Evolutionary conservation across 2,329 filamentous ascomycete genomes (phyloP).

Genomic region (Mollisiaceae sp.): DNA sequence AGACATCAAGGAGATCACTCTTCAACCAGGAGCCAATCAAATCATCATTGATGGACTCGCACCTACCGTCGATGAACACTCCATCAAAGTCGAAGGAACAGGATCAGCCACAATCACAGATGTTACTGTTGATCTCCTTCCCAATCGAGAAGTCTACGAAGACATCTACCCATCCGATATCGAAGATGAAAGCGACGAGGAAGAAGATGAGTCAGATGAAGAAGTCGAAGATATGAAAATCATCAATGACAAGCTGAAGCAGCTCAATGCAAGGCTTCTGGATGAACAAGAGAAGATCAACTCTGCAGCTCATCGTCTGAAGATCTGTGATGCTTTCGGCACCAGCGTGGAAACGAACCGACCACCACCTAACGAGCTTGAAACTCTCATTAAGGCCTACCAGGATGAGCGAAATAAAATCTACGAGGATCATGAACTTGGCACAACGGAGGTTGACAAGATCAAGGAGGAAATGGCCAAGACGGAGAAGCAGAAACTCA

Average conservation of each 20-base stretch:
- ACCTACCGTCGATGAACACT: conserved; percentile 58
- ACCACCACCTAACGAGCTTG: conserved; percentile 32
- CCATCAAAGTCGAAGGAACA: conserved; percentile 64
- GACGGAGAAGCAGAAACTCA: conserved; percentile 43
- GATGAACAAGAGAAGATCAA: conserved; percentile 43
- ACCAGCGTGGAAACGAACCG: conserved; percentile 30
- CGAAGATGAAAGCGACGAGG: conserved; percentile 41
- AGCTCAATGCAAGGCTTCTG: conserved; percentile 30
- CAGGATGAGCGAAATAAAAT: conserved; percentile 38
- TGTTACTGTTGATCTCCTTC: conserved; percentile 63
- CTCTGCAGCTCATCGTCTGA: conserved; percentile 35
- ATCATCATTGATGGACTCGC: conserved; percentile 61
- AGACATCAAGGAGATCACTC: conserved; percentile 59
- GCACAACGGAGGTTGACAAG: conserved; percentile 41
- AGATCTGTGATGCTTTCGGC: conserved; percentile 38
- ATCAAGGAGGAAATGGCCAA: conserved; percentile 44
- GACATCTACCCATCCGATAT: conserved; percentile 45
- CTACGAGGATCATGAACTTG: conserved; percentile 49
- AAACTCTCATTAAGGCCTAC: conserved; percentile 36
- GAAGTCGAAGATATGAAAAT: conserved; percentile 37
- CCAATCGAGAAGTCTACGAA: conserved; percentile 52
- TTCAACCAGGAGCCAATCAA: conserved; percentile 60
- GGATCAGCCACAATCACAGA: conserved; percentile 65
- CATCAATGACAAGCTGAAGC: conserved; percentile 33
- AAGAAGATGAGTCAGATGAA: conserved; percentile 41